A percentile compares a stretch with the other conserved stretches of the same genome.
Conservation (phyloP, 345 rosid genomes). For the Dimocarpus longan region DNA sequence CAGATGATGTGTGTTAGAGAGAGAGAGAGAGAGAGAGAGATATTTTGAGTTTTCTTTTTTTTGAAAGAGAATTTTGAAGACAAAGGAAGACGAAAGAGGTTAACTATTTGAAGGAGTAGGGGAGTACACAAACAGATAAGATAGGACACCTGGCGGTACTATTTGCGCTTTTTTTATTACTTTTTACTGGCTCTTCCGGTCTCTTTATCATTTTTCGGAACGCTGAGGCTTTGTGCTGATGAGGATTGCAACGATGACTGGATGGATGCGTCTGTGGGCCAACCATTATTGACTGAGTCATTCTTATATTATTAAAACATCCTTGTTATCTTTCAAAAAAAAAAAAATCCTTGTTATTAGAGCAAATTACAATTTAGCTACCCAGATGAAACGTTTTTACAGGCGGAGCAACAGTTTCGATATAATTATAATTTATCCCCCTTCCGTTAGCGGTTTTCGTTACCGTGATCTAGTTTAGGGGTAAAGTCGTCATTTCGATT, state of each 20-base stretch:
- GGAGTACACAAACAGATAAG: constrained; percentile 28
- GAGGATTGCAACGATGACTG: background rate
- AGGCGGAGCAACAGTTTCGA: no score
- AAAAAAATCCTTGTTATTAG: no score
- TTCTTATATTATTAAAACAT: background rate
- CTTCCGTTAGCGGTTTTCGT: no score
- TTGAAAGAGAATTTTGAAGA: background rate
- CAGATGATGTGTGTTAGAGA: no score
- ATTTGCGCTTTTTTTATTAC: background rate
- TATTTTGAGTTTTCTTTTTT: background rate
- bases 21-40: background rate
- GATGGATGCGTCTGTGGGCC: background rate
- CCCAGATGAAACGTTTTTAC: no score
- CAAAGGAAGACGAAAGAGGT: background rate
- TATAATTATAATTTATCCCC: no score
- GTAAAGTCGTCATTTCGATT: no score
- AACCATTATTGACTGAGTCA: background rate
- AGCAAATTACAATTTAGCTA: no score
- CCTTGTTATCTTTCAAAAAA: no score
- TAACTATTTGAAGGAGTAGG: constrained; percentile 5
- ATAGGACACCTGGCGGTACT: constrained; percentile 35
- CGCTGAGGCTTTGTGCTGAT: background rate
- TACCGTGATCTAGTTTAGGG: no score
- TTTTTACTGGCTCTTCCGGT: constrained; percentile 35
- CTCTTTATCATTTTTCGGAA: background rate